Evolutionary conservation across 257 asterid species (phyloP), one percentile per base, ranked within the genome.

Genomic region (Solanum gracilifrons): DNA sequence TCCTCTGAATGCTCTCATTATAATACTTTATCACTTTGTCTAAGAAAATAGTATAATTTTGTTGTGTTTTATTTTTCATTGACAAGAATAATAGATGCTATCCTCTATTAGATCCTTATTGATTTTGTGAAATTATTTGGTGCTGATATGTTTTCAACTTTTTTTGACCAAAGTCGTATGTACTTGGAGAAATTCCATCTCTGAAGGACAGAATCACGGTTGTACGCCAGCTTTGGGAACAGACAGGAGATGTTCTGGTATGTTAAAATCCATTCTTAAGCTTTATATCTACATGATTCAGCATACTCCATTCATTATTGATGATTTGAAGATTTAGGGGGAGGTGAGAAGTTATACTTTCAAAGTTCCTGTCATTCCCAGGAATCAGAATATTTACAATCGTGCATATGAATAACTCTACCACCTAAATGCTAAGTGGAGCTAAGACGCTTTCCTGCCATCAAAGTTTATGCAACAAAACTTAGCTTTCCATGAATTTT

Each of bases 171-270:
- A 90, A 97, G 99, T 97, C 99, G 23, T 95, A 97, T 46, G 99
- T 97, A 90, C 98, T 95, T 71, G 98, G 99, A 43, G 99, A 97
- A 93, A 91, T 97, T 90, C 98, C 99, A 77, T 97, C 99, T 39
- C 72, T 94, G 31, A 90, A 94, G 92, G 99, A 95, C 94, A 94
- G 98, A 91, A 95, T 95, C 88, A 93, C 98, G 39, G 94, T 94
- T 33, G 97, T 95, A 85, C 99, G 98, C 88, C 98, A 95, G 88
- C 98, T 97, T 69, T 97, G 98, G 99, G 95, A 93, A 87, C 98
- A 95, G 85, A 95, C 98, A 27, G 94, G 85, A 80, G 98, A 95
- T 87, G 93, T 95, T 88, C 88, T 97, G 99, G 99, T 97, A 94
- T 88, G 20, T 80, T 80, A 31, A 27, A 46, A 18, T 80, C 68